Evolutionary conservation across 176 grass and related monocot genomes (phyloP).

Genomic region (Musa troglodytarum): DNA sequence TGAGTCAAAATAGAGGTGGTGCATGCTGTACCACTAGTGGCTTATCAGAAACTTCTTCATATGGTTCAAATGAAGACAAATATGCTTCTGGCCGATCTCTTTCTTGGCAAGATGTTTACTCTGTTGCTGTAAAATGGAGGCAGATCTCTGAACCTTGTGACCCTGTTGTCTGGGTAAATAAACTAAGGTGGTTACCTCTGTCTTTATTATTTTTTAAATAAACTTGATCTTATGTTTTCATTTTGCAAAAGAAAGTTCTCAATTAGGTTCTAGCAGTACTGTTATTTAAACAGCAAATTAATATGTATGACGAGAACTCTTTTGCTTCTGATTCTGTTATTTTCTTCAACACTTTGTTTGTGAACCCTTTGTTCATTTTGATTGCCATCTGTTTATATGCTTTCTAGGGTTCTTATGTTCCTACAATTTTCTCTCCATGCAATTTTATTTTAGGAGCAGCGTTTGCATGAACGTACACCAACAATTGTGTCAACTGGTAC

Average conservation of each 20-base stretch:
- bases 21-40: slow-evolving; percentile 61
- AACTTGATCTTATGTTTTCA: background rate
- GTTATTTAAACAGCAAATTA: background rate
- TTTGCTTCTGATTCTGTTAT: no score
- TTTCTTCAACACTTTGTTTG: no score
- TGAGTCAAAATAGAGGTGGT: slow-evolving; percentile 73
- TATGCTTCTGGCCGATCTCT: slow-evolving; percentile 49
- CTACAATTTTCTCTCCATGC: no score
- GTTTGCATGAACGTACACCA: no score
- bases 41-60: slow-evolving; percentile 41
- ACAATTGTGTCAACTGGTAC: no score
- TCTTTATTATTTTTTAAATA: background rate
- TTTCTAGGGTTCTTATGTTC: no score
- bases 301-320: background rate
- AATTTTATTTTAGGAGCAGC: no score
- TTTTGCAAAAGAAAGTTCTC: background rate
- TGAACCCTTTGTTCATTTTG: no score
- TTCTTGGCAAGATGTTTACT: slow-evolving; percentile 91
- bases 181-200: slow-evolving; percentile 51
- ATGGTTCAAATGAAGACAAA: slow-evolving; percentile 56
- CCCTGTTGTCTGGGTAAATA: slow-evolving; percentile 98
- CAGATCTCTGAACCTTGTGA: slow-evolving; percentile 98
- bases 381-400: no score
- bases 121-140: slow-evolving; percentile 87
- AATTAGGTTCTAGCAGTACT: background rate